phyloP scores from a whole-genome alignment of 176 grass and related monocot genomes.

The Rhynchospora pubera region DNA sequence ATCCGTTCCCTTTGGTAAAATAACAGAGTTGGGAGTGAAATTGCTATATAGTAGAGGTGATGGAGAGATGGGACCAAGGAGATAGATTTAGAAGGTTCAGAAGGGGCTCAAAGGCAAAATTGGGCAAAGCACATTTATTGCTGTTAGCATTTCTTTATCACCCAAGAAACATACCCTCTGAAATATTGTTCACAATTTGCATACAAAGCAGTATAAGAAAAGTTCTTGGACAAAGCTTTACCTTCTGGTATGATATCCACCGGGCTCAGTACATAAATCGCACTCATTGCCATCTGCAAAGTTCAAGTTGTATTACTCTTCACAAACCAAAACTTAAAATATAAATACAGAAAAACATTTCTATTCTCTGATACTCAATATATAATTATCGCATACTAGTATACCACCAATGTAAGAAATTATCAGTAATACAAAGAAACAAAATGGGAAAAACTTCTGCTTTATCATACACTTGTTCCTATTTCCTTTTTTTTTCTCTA shows the following conservation, averaged over 20 bases:
- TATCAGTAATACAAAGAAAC: conserved; percentile 26
- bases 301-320: conserved; percentile 24
- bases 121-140: background rate
- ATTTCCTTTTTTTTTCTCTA: background rate
- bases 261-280: conserved; percentile 82
- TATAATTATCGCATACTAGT: background rate
- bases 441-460: conserved; percentile 19
- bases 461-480: background rate
- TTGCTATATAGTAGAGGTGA: background rate
- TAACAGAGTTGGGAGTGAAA: background rate
- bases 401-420: background rate
- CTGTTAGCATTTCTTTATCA: background rate
- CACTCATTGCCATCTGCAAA: conserved; percentile 63
- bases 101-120: background rate
- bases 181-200: background rate
- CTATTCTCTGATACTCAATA: background rate
- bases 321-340: background rate
- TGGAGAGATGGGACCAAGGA: background rate
- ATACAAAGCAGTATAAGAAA: background rate
- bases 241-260: conserved; percentile 84
- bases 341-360: background rate
- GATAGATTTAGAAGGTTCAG: background rate
- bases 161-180: background rate
- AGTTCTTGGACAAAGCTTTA: conserved; percentile 24
- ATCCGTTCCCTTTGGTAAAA: background rate